Conservation (phyloP, 768 basidiomycete genomes). For the Suillus occidentalis region DNA sequence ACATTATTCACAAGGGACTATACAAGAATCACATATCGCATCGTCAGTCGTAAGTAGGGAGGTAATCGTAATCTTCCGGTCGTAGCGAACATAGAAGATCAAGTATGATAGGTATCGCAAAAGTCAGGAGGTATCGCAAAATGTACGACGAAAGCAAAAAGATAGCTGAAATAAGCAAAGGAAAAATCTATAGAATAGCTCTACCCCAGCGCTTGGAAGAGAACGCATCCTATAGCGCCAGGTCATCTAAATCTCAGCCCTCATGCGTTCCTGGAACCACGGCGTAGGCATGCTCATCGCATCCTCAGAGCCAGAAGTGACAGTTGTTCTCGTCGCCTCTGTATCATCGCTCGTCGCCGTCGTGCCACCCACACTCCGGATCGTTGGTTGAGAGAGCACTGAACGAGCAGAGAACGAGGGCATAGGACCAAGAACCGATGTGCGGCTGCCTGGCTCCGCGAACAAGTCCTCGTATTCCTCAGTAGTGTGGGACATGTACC, state of each 20-base stretch:
- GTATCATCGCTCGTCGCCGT: conserved; percentile 31
- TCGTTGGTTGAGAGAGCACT: conserved; percentile 25
- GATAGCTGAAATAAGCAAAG: neutral
- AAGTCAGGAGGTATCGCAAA: conserved; percentile 7
- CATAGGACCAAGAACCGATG: conserved; percentile 33
- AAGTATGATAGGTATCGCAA: conserved; percentile 12
- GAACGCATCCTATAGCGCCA: neutral
- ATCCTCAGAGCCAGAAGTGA: conserved; percentile 12
- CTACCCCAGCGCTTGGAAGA: conserved; percentile 3
- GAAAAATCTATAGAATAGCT: conserved; percentile 1
- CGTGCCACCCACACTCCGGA: conserved; percentile 32
- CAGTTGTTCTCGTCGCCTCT: conserved; percentile 24
- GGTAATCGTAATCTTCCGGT: neutral
- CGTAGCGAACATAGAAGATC: neutral
- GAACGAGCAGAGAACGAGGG: conserved; percentile 30
- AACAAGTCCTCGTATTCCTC: conserved; percentile 6
- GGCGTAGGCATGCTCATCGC: neutral
- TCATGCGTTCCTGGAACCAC: neutral
- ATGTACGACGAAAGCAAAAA: neutral
- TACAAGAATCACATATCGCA: neutral
- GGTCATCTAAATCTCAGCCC: conserved; percentile 1
- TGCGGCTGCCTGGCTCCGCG: conserved; percentile 17
- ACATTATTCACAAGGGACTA: neutral
- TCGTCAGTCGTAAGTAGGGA: conserved; percentile 5
- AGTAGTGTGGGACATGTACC: conserved; percentile 1